Evolutionary conservation across 345 rosid genomes (phyloP), one percentile per base, ranked within the genome.

Genomic region (Ceriops zippeliana): DNA sequence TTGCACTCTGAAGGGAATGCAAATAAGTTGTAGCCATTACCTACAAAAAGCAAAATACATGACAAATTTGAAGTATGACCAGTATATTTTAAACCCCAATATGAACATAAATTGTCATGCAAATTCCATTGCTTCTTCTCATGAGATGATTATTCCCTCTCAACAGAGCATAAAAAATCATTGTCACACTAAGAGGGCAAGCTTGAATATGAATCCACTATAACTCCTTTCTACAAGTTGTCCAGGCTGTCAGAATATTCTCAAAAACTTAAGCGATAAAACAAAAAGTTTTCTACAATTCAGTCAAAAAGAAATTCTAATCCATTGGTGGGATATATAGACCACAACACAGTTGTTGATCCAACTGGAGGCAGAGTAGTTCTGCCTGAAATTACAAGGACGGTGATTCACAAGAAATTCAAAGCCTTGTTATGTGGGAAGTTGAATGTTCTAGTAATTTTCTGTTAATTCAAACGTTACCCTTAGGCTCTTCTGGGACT

Each of bases 1-100:
- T 91, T 95, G 85, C 99, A 91, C 83, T 95, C 96, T 0, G 95
- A 89, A 65, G 99, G 99, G 78, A 91, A 86, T 63, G 93, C 97
- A 76, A 95, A 95, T 73, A 95, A 79, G 81, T 84, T 91, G 76
- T 73, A 81, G 38, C 83, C 77, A 78, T 79, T 79, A 77, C 90
- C 99, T 95, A 96, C 81, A 81, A 76, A 52, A 65, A 9, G 21
- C 21, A 32, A 57, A 32, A 71, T 6, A 31, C 27, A 65, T 6
- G 46, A 65, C 1, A 24, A 73, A 51, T 61, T 42, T 10, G 16
- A 49, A 47, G 59, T 17, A 2, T 34, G 49, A 27, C 28, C 34
- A 56, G 22, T 34, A 28, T 31, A 24, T 49, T 52, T 6, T 34
- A 34, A 24, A 49, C 38, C 3, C 20, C 17, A 62, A 21, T 22